phyloP scores from a whole-genome alignment of 2,329 filamentous ascomycete genomes.

The Oidium heveae region DNA sequence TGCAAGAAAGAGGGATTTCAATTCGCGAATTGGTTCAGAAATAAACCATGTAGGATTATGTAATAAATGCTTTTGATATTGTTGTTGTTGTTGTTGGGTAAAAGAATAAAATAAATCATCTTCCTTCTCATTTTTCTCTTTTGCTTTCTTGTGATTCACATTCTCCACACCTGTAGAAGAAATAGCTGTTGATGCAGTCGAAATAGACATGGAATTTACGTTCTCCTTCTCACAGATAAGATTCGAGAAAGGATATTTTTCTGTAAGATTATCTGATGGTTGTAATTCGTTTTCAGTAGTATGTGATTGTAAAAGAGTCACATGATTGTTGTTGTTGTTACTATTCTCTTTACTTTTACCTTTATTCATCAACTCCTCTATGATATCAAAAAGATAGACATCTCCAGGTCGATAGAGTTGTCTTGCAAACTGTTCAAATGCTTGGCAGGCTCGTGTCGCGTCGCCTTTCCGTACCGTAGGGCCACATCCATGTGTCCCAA shows the following conservation, averaged over 20 bases:
- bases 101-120: too few species aligned
- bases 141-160: too few species aligned
- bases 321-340: too few species aligned
- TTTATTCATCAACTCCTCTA: constrained; percentile 38
- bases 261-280: background rate
- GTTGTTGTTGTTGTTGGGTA: too few species aligned
- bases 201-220: background rate
- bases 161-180: too few species aligned
- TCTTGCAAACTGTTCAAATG: constrained; percentile 40
- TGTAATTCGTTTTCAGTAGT: background rate
- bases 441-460: constrained; percentile 41
- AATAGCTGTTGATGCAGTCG: background rate
- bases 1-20: constrained; percentile 72
- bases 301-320: too few species aligned
- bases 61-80: too few species aligned
- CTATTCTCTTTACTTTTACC: too few species aligned
- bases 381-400: constrained; percentile 76
- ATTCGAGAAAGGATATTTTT: constrained; percentile 3
- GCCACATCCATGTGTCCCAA: constrained; percentile 59
- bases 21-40: constrained; percentile 50
- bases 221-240: background rate
- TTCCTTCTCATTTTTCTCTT: too few species aligned
- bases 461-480: constrained; percentile 41
- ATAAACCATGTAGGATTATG: constrained; percentile 35
- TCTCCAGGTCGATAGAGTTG: constrained; percentile 45